Base-by-base conservation (phyloP, 208 protist genomes). In the Trypanosoma avium region DNA sequence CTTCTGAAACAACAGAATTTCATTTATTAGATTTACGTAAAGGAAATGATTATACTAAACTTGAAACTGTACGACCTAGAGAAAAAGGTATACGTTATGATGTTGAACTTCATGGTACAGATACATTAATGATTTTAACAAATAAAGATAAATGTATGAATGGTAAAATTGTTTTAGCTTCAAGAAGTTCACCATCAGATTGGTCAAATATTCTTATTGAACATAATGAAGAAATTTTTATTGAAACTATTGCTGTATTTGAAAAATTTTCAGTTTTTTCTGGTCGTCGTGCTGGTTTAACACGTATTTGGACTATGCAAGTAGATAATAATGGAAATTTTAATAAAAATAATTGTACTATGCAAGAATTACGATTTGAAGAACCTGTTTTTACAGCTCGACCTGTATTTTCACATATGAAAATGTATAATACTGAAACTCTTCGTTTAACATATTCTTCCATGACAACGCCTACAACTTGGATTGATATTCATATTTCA, bases 371-470 rank as follows among this genome's bases (percentile, higher is more conserved):
- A 40, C 43, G 61, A 52, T 87, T 92, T 79, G 62, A 77, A 27
- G 86, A 96, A 60, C 81, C 86, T 27, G 76, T 94, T 61, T 93
- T 87, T 70, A 75, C 73, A 27, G 75, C 83, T 30, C 57, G 77
- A 24, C 70, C 76, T 4, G 75, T 86, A 2, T 56, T 56, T 40
- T 75, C 61, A 35, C 84, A 93, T 29, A 93, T 91, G 75, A 45
- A 80, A 19, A 77, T 75, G 69, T 96, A 91, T 74, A 75, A 89
- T 36, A 75, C 77, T 19, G 35, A 61, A 24, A 81, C 71, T 4
- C 81, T 92, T 60, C 90, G 90, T 64, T 72, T 96, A 54, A 62
- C 47, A 38, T 96, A 96, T 75, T 88, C 82, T 42, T 92, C 85
- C 42, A 74, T 93, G 61, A 81, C 84, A 33, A 93, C 86, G 8